Evolutionary conservation across 2,329 filamentous ascomycete genomes (phyloP).

Genomic region (Trichoderma harzianum): DNA sequence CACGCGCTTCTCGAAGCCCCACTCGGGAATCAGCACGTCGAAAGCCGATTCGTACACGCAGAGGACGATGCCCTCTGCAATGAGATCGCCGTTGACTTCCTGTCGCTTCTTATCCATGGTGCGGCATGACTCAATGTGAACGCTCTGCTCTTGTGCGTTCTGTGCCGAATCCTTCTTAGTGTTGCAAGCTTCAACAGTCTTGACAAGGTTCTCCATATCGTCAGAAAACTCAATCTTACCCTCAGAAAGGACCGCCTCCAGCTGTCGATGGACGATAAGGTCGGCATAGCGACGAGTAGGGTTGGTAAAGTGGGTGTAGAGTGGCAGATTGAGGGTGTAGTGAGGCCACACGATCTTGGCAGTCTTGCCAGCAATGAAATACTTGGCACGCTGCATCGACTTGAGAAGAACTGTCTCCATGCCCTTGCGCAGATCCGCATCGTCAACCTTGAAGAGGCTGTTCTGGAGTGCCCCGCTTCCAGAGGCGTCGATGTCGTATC

Average conservation of each 20-base stretch:
- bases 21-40: constrained; percentile 95
- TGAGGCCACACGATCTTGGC: constrained; percentile 76
- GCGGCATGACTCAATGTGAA: constrained; percentile 96
- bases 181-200: constrained; percentile 94
- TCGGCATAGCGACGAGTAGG: constrained; percentile 94
- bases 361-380: constrained; percentile 81
- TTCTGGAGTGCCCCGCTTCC: constrained; percentile 91
- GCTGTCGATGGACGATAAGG: constrained; percentile 89
- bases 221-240: constrained; percentile 82
- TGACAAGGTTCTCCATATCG: constrained; percentile 81
- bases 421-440: constrained; percentile 86
- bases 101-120: constrained; percentile 90
- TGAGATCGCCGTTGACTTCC: constrained; percentile 83
- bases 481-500: constrained; percentile 82
- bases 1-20: constrained; percentile 98
- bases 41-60: constrained; percentile 99
- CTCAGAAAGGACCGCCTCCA: constrained; percentile 80
- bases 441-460: constrained; percentile 90
- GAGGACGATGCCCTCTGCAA: constrained; percentile 92
- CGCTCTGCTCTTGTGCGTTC: constrained; percentile 96
- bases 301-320: constrained; percentile 97
- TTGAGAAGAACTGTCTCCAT: constrained; percentile 97
- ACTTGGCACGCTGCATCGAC: constrained; percentile 94
- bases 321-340: constrained; percentile 85
- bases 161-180: constrained; percentile 99